Base-by-base conservation (phyloP, 345 rosid species). In the Brassica rapa region DNA sequence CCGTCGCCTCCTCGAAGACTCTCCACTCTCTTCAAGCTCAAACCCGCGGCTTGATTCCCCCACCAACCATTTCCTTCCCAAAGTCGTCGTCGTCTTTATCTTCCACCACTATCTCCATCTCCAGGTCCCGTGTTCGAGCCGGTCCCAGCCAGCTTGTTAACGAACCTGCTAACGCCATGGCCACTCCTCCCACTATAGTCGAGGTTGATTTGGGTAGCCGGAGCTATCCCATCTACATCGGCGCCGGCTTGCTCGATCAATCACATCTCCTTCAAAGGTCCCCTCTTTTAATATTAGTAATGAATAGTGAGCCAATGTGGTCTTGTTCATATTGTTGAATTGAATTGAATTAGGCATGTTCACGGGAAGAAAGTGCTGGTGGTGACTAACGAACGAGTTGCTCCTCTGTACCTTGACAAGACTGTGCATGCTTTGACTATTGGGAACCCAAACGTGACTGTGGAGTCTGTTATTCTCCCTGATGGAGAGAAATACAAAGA, bases 351-450 rank as follows among this genome's bases (percentile, higher is more conserved):
- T 70, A 95, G 98, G 87, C 98, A 95, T 84, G 89, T 93, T 67
- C 97, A 89, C 72, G 99, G 99, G 1, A 95, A 93, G 90, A 89
- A 84, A 86, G 94, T 95, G 71, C 97, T 95, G 37, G 94, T 95
- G 51, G 99, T 90, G 32, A 95, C 99, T 30, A 95, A 93, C 43
- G 84, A 78, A 12, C 89, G 86, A 6, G 88, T 95, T 68, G 98
- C 82, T 8, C 91, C 94, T 9, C 66, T 95, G 0, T 93, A 91
- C 82, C 85, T 93, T 68, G 94, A 90, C 78, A 93, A 85, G 88
- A 93, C 90, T 70, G 68, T 89, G 14, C 86, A 95, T 62, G 87
- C 96, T 62, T 87, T 95, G 68, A 91, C 96, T 7, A 83, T 81
- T 65, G 98, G 90, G 24, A 95, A 93, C 79, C 94, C 99, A 0